phyloP scores from a whole-genome alignment of 1,284 basidiomycete genomes.

The Tylopilus sp. region DNA sequence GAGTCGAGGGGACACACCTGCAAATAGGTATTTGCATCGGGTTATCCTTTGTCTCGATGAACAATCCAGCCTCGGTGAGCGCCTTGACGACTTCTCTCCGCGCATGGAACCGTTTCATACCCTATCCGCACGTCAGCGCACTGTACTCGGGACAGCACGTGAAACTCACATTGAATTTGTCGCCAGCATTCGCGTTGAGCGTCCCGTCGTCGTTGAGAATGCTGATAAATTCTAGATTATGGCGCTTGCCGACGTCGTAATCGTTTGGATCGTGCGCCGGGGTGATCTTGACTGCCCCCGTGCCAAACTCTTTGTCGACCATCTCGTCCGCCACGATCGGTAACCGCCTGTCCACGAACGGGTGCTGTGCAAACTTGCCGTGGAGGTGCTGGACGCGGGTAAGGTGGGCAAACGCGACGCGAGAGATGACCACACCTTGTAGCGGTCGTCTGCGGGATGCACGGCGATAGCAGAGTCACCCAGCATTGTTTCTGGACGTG shows the following conservation, averaged over 20 bases:
- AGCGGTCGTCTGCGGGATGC: slow-evolving; percentile 92
- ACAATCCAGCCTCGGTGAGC: slow-evolving; percentile 85
- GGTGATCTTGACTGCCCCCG: slow-evolving; percentile 99
- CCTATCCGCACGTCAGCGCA: slow-evolving; percentile 43
- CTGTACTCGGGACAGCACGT: slow-evolving; percentile 26
- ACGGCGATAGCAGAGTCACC: slow-evolving; percentile 98
- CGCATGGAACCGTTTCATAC: slow-evolving; percentile 96
- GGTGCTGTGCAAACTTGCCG: slow-evolving; percentile 90
- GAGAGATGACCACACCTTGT: slow-evolving; percentile 49
- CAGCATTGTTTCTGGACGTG: slow-evolving; percentile 98
- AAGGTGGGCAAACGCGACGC: neutral
- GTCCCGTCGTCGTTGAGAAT: slow-evolving; percentile 98
- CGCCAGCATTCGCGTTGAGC: slow-evolving; percentile 88
- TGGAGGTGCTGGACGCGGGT: slow-evolving; percentile 70
- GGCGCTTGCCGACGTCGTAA: slow-evolving; percentile 91
- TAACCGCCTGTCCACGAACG: slow-evolving; percentile 85
- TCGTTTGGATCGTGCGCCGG: slow-evolving; percentile 99
- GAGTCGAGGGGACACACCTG: slow-evolving; percentile 48
- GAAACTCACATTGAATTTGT: slow-evolving; percentile 62
- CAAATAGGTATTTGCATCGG: slow-evolving; percentile 90
- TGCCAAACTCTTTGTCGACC: slow-evolving; percentile 97
- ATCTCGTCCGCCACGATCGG: slow-evolving; percentile 89
- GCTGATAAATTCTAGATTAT: slow-evolving; percentile 92
- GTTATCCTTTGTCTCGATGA: slow-evolving; percentile 91
- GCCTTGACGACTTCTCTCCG: slow-evolving; percentile 83